These are phyloP conservation scores for Amanita pallidorosea DNA, from an alignment of 768 basidiomycete species.

Conservation along the genomic window DNA sequence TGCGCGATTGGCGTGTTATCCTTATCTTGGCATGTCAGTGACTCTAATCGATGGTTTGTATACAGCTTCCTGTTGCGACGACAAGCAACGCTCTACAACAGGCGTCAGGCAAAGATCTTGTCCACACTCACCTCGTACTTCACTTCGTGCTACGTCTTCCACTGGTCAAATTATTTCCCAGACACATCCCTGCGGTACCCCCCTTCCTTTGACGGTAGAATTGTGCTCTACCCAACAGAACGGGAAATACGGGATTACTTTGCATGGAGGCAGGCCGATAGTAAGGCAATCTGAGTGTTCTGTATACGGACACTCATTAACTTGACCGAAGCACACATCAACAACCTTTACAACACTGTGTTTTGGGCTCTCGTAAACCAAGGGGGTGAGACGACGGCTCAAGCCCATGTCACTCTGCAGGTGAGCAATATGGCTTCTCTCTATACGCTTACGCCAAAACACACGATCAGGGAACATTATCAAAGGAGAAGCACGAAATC, in stretches of 20 bases:
- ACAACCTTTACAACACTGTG: conserved; percentile 92
- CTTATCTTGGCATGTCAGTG: too few species aligned
- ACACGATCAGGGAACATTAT: conserved; percentile 64
- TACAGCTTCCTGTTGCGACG: conserved; percentile 78
- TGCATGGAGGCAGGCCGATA: conserved; percentile 92
- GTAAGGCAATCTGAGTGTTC: conserved; percentile 35
- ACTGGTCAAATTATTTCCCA: conserved; percentile 78
- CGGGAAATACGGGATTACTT: conserved; percentile 84
- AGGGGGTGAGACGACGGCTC: conserved; percentile 63
- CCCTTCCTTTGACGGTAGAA: conserved; percentile 88
- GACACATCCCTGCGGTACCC: conserved; percentile 64
- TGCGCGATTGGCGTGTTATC: neutral
- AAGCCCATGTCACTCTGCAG: conserved; percentile 74
- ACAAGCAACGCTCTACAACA: conserved; percentile 69
- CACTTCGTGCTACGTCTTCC: conserved; percentile 82
- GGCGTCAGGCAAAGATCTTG: conserved; percentile 79
- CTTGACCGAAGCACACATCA: conserved; percentile 76
- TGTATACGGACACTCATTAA: neutral
- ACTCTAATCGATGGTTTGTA: conserved; percentile 4
- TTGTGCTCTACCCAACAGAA: conserved; percentile 68
- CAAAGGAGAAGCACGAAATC: conserved; percentile 87
- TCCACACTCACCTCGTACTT: conserved; percentile 78
- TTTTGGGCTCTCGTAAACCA: conserved; percentile 93
- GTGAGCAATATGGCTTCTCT: conserved; percentile 26
- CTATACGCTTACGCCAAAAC: neutral